phyloP scores from a whole-genome alignment of 306 rosid genomes.

The Dryas drummondii region DNA sequence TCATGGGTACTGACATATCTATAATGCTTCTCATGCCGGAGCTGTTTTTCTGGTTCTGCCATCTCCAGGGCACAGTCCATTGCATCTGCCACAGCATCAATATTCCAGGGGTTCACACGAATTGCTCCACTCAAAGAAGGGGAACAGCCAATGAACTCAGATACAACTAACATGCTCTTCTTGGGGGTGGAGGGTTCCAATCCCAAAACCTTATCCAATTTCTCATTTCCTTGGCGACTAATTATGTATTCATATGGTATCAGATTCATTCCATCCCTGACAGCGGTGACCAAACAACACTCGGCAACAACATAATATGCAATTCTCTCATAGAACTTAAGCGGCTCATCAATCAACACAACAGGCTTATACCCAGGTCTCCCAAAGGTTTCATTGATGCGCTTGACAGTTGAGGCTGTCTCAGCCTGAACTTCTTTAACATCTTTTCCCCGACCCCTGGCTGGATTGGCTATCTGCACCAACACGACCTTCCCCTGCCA shows the following conservation, averaged over 20 bases:
- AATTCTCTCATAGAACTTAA: slow-evolving; percentile 64
- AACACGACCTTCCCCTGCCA: slow-evolving; percentile 64
- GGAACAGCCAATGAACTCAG: slow-evolving; percentile 89
- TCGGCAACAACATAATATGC: slow-evolving; percentile 81
- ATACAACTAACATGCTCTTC: slow-evolving; percentile 83
- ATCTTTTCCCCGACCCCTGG: slow-evolving; percentile 74
- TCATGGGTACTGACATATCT: slow-evolving; percentile 87
- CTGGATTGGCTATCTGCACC: slow-evolving; percentile 89
- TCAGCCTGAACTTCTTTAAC: slow-evolving; percentile 71
- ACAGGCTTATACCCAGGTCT: slow-evolving; percentile 72
- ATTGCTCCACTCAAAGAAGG: slow-evolving; percentile 90
- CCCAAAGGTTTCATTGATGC: slow-evolving; percentile 64
- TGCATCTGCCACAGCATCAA: slow-evolving; percentile 84
- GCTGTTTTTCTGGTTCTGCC: slow-evolving; percentile 70
- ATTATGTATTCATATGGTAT: slow-evolving; percentile 79
- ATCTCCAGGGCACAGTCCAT: slow-evolving; percentile 72
- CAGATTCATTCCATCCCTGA: slow-evolving; percentile 90
- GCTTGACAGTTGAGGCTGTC: slow-evolving; percentile 53
- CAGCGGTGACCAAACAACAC: slow-evolving; percentile 86
- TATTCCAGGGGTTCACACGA: slow-evolving; percentile 88
- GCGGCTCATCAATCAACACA: slow-evolving; percentile 67
- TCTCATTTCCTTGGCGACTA: slow-evolving; percentile 65
- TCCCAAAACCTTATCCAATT: slow-evolving; percentile 56
- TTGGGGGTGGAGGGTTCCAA: slow-evolving; percentile 36
- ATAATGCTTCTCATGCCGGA: slow-evolving; percentile 90